Percentiles rank a stretch among this genome's conserved stretches.
These are phyloP conservation scores for Sesbania bispinosa DNA, from an alignment of 306 rosid species.

Conservation along the genomic window DNA sequence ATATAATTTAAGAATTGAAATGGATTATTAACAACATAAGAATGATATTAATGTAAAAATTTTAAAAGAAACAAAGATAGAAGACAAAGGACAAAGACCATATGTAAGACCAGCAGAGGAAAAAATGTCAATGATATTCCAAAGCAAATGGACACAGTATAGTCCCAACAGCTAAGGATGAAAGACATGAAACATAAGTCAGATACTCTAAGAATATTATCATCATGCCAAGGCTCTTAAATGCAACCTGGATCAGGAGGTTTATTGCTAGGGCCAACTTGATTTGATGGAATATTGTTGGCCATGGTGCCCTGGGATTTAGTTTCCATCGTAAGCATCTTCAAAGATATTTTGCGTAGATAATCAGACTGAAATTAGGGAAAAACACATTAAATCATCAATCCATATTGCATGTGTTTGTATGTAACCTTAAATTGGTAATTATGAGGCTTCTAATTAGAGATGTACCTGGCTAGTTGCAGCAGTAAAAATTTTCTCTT, in stretches of 20 bases:
- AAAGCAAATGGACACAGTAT: conserved; percentile 3
- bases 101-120: conserved; percentile 7
- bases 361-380: conserved; percentile 48
- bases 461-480: conserved; percentile 67
- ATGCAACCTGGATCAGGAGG: conserved; percentile 67
- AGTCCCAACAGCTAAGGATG: conserved; percentile 7
- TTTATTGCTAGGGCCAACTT: conserved; percentile 51
- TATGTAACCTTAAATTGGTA: neutral
- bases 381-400: neutral
- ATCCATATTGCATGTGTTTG: neutral
- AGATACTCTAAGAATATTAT: neutral
- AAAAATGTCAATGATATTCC: neutral
- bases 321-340: conserved; percentile 65
- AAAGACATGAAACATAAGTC: conserved; percentile 6
- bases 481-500: conserved; percentile 73
- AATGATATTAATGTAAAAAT: conserved; percentile 8
- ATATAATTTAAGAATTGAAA: conserved; percentile 26
- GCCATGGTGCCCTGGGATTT: conserved; percentile 50
- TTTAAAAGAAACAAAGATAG: neutral
- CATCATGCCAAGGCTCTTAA: conserved; percentile 8
- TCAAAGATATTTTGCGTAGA: conserved; percentile 45
- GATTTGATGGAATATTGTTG: conserved; percentile 40
- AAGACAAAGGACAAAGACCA: neutral
- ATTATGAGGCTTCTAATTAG: neutral
- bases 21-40: conserved; percentile 2